These are phyloP conservation scores for Dunaliella sp. DNA, from an alignment of 139 green algal genomes.

Conservation along the genomic window DNA sequence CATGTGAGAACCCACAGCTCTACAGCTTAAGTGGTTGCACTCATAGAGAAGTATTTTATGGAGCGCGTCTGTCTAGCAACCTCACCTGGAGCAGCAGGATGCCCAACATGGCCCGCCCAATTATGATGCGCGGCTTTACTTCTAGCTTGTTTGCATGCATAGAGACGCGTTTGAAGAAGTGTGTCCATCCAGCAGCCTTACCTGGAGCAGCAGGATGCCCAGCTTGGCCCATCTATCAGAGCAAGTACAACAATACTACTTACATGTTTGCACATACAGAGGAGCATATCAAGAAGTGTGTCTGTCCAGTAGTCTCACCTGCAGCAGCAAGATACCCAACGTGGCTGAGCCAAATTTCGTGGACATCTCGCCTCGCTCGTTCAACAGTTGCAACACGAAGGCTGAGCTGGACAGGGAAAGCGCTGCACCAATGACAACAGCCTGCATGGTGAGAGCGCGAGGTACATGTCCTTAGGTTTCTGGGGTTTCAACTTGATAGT, in stretches of 20 bases:
- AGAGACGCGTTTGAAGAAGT: too few relatives aligned
- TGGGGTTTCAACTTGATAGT: too few relatives aligned
- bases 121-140: too few relatives aligned
- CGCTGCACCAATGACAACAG: slow-evolving; percentile 85
- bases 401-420: slow-evolving; percentile 86
- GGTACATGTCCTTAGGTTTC: too few relatives aligned
- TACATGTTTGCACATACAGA: too few relatives aligned
- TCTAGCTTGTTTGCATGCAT: too few relatives aligned
- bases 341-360: slow-evolving; percentile 86
- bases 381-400: slow-evolving; percentile 94
- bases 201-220: slow-evolving; percentile 91
- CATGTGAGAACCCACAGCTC: too few relatives aligned
- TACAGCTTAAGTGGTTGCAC: too few relatives aligned
- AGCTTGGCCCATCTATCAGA: too few relatives aligned
- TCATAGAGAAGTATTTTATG: too few relatives aligned
- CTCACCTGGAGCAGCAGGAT: slow-evolving; percentile 87
- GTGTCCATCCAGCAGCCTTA: slow-evolving; percentile 1
- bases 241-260: too few relatives aligned
- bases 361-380: slow-evolving; percentile 79
- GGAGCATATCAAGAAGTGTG: too few relatives aligned
- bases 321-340: slow-evolving; percentile 93
- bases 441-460: slow-evolving; percentile 51
- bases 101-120: slow-evolving; percentile 91
- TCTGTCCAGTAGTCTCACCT: slow-evolving; percentile 40
- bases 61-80: background rate